Base-by-base conservation (phyloP, 352 stramenopile genomes). In the Phytophthora ohioensis region DNA sequence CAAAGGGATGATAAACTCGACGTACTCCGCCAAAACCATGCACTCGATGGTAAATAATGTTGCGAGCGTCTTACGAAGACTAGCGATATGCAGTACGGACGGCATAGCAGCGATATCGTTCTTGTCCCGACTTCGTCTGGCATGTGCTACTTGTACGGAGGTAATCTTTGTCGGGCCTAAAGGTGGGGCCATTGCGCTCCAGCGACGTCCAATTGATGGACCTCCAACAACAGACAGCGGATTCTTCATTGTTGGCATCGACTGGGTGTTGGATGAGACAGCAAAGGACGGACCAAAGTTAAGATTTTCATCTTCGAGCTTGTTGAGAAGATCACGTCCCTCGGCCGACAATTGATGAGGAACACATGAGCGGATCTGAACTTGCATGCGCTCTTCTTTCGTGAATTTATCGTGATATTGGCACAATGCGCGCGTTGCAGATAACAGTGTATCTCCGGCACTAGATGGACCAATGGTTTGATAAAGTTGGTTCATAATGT, bases 21-120 rank as follows among this genome's bases (percentile, higher is more conserved):
- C 53, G 57, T 86, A 86, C 59, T 81, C 79, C 4, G 73, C 39
- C 3, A 86, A 35, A 5, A 73, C 56, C 12, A 79, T 70, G 47
- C 73, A 86, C 59, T 86, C 79, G 36, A 71, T 73, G 2, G 75
- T 76, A 53, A 80, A 84, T 5, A 80, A 10, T 4, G 59, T 51
- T 12, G 56, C 34, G 3, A 79, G 63, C 5, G 62, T 43, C 2
- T 60, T 62, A 9, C 63, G 55, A 21, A 76, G 63, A 47, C 7
- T 63, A 10, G 59, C 34, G 5, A 73, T 54, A 12, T 72, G 65
- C 41, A 57, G 30, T 12, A 67, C 64, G 1, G 56, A 64, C 12
- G 67, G 42, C 15, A 71, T 35, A 9, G 47, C 43, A 10, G 55
- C 41, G 30, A 59, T 39, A 15, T 12, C 8, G 9, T 53, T 27